Conservation (phyloP, 352 stramenopile species). For the Phytopythium ostracodes region DNA sequence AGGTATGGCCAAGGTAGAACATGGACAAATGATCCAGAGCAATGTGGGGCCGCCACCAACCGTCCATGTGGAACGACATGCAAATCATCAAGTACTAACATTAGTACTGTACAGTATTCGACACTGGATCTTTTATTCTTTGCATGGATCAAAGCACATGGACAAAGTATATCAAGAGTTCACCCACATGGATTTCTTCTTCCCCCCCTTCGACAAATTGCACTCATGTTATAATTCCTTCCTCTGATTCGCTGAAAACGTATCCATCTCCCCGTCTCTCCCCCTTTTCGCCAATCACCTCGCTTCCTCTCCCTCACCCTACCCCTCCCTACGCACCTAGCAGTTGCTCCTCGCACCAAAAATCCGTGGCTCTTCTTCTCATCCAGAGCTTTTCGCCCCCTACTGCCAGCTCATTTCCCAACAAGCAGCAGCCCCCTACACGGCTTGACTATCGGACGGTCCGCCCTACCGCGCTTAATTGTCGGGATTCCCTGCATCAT, state of each 20-base stretch:
- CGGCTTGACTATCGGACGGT: not conserved
- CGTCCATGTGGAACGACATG: not conserved
- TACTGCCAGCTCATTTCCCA: not conserved
- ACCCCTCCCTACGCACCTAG: not conserved
- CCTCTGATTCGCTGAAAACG: not conserved
- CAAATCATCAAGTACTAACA: constrained; percentile 4
- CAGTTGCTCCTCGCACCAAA: not conserved
- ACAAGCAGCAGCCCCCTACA: not conserved
- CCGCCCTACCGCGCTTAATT: too few species aligned
- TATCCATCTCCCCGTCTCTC: constrained; percentile 3
- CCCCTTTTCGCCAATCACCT: not conserved
- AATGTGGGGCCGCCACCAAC: too few species aligned
- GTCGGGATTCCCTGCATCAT: not conserved
- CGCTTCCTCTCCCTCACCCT: not conserved
- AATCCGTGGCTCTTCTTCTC: not conserved
- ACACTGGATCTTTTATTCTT: not conserved
- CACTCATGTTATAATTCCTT: not conserved
- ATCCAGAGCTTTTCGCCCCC: not conserved
- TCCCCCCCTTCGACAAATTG: not conserved
- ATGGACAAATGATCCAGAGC: not conserved
- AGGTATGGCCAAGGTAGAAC: too few species aligned
- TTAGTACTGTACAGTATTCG: too few species aligned
- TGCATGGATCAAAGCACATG: not conserved
- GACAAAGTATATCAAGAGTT: not conserved
- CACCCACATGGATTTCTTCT: not conserved